phyloP scores from a whole-genome alignment of 2,329 filamentous ascomycete species.

The Aspergillus transmontanensis region DNA sequence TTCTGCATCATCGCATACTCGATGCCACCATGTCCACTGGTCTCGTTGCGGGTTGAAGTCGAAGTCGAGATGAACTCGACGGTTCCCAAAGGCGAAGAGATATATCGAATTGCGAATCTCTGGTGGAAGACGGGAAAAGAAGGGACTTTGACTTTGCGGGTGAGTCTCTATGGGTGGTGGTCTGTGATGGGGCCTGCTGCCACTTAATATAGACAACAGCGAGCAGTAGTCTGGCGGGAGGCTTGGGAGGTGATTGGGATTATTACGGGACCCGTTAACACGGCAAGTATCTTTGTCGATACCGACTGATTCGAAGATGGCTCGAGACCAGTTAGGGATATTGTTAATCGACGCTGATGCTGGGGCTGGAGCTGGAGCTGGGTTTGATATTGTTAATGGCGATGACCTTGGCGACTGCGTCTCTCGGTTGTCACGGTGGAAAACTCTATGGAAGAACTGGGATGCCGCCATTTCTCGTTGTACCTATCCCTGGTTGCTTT shows the following conservation, averaged over 20 bases:
- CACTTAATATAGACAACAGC: neutral
- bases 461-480: neutral
- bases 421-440: neutral
- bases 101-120: slow-evolving; percentile 13
- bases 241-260: slow-evolving; percentile 1
- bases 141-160: slow-evolving; percentile 6
- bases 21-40: slow-evolving; percentile 15
- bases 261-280: neutral
- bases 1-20: slow-evolving; percentile 11
- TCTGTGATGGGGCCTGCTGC: neutral
- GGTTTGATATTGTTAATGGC: neutral
- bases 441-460: neutral
- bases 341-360: slow-evolving; percentile 2
- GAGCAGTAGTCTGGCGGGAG: slow-evolving; percentile 5
- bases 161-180: neutral
- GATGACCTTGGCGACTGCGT: neutral
- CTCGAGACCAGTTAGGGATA: slow-evolving; percentile 10
- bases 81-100: slow-evolving; percentile 4
- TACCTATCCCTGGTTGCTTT: neutral
- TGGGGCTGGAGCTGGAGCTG: neutral
- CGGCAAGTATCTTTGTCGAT: slow-evolving; percentile 2
- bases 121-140: slow-evolving; percentile 9
- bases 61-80: slow-evolving; percentile 13
- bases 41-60: slow-evolving; percentile 2
- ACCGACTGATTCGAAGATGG: slow-evolving; percentile 7